Evolutionary conservation across 495 filamentous ascomycete species (phyloP).

Genomic region (Neurospora hispaniola): DNA sequence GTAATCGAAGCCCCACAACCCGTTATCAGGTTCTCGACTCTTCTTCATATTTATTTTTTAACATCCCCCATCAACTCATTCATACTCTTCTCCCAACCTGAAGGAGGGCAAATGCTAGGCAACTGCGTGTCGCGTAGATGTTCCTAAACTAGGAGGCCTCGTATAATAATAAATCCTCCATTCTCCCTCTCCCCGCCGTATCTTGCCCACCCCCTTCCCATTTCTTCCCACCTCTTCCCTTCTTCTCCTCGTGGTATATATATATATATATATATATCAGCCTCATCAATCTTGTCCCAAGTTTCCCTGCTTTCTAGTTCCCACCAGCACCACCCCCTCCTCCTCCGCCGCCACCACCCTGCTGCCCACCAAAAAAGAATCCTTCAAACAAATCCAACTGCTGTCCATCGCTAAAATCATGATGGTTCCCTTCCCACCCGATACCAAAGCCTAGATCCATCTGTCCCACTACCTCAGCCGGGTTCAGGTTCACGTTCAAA

Average conservation of each 20-base stretch:
- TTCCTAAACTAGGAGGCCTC: not conserved
- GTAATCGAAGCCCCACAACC: not conserved
- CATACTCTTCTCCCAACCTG: not conserved
- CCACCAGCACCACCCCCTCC: conserved; percentile 1
- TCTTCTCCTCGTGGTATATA: not conserved
- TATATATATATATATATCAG: not conserved
- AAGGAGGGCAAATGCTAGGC: not conserved
- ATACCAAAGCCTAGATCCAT: conserved; percentile 69
- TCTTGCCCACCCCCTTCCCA: too few species aligned
- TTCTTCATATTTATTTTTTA: not conserved
- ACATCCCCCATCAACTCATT: not conserved
- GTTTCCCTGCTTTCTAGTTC: not conserved
- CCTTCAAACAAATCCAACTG: conserved; percentile 83
- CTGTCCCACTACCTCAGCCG: conserved; percentile 6
- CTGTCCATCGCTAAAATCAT: conserved; percentile 70
- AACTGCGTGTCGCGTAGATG: not conserved
- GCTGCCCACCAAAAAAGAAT: conserved; percentile 72
- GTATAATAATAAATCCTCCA: not conserved
- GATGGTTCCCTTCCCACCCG: conserved; percentile 57
- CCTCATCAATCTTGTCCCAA: not conserved
- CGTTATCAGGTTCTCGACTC: not conserved
- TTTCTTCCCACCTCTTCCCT: not conserved
- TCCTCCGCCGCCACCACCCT: conserved; percentile 14
- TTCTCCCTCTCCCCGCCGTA: not conserved
- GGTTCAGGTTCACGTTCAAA: not conserved